Percentiles rank a stretch among this genome's conserved stretches.
Conservation (phyloP, 2,329 filamentous ascomycete genomes). For the Hymenoscyphus scutula region DNA sequence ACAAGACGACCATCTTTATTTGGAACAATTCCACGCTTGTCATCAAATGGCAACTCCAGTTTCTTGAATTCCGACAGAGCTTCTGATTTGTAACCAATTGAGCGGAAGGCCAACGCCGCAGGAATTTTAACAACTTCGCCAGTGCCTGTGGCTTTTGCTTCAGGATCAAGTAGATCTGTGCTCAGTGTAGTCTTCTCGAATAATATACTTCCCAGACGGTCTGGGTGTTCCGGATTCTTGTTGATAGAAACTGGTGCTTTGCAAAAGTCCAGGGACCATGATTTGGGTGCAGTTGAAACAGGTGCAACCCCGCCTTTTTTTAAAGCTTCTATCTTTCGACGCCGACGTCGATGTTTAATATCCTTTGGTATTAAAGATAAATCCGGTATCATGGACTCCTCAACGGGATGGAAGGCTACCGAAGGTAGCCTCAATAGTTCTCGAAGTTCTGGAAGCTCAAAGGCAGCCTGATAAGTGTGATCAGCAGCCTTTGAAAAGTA, state of each 20-base stretch:
- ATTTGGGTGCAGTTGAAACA: conserved; percentile 51
- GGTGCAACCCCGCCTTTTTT: conserved; percentile 64
- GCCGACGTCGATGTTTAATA: conserved; percentile 68
- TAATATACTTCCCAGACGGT: conserved; percentile 58
- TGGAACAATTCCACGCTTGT: conserved; percentile 68
- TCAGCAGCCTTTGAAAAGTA: conserved; percentile 14
- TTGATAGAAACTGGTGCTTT: conserved; percentile 71
- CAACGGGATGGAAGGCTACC: conserved; percentile 70
- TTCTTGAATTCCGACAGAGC: conserved; percentile 71
- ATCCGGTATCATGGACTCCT: conserved; percentile 65
- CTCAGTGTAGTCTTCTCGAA: conserved; percentile 63
- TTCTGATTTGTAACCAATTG: conserved; percentile 89
- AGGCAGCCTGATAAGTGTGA: conserved; percentile 63
- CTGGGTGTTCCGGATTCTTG: conserved; percentile 41
- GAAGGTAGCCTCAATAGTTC: conserved; percentile 77
- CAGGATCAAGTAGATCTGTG: conserved; percentile 52
- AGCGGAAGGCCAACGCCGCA: conserved; percentile 77
- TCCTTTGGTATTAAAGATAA: conserved; percentile 64
- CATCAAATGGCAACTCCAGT: conserved; percentile 76
- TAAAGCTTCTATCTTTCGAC: conserved; percentile 77
- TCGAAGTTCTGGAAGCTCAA: conserved; percentile 91
- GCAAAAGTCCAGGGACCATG: conserved; percentile 84
- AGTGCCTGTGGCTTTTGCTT: conserved; percentile 48
- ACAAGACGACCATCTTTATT: conserved; percentile 82
- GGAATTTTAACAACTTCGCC: conserved; percentile 53